Percentiles rank a stretch among this genome's conserved stretches.
Conservation (phyloP, 495 filamentous ascomycete genomes). For the Melanomma pulvis-pyrius region DNA sequence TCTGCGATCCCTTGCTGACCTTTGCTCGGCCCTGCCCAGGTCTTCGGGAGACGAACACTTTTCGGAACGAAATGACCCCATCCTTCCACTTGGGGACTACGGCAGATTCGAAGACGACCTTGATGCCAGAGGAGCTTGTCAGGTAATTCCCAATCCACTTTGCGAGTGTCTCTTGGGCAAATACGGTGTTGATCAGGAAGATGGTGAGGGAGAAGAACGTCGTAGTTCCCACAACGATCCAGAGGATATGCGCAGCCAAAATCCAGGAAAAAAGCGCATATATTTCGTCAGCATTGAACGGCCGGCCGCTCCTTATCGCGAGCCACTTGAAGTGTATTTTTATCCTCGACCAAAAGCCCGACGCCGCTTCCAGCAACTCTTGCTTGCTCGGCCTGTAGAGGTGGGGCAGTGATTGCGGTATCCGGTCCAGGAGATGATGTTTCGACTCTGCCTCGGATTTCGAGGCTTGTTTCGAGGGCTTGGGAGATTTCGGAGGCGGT, state of each 20-base stretch:
- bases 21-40: conserved; percentile 73
- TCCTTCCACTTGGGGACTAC: conserved; percentile 95
- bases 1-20: conserved; percentile 91
- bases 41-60: conserved; percentile 91
- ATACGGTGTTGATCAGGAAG: conserved; percentile 88
- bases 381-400: conserved; percentile 88
- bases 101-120: conserved; percentile 95
- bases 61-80: conserved; percentile 93
- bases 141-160: conserved; percentile 94
- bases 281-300: conserved; percentile 95
- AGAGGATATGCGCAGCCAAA: conserved; percentile 86
- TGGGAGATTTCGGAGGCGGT: conserved; percentile 11
- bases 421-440: conserved; percentile 62
- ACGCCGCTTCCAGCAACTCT: conserved; percentile 88
- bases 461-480: conserved; percentile 24
- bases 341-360: conserved; percentile 87
- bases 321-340: conserved; percentile 97
- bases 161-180: conserved; percentile 95
- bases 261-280: conserved; percentile 95
- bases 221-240: conserved; percentile 92
- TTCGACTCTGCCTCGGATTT: not conserved
- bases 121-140: conserved; percentile 90
- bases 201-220: conserved; percentile 95
- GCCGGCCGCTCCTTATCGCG: conserved; percentile 90
- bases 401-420: conserved; percentile 65